Percentiles rank a stretch among this genome's conserved stretches.
Evolutionary conservation across 1,284 basidiomycete genomes (phyloP).

Genomic region (Ganoderma lucidum): DNA sequence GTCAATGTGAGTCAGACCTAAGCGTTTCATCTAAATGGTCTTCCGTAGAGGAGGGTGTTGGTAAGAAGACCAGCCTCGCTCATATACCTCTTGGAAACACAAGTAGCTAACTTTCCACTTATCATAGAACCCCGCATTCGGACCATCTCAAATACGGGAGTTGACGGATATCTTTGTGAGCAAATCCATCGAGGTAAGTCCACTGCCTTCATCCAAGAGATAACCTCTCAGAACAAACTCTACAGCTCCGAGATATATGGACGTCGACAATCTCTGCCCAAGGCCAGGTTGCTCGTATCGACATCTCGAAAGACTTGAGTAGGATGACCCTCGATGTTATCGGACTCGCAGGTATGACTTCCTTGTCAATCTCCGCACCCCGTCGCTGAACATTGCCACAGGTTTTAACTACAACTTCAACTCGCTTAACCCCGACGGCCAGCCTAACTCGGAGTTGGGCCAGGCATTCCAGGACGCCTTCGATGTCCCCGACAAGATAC

Average conservation of each 20-base stretch:
- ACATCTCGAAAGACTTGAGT: constrained; percentile 51
- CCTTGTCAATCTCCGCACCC: not conserved
- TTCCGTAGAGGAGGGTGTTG: constrained; percentile 1
- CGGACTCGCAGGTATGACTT: constrained; percentile 48
- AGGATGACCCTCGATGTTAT: constrained; percentile 59
- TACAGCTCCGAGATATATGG: constrained; percentile 42
- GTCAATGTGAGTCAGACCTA: not conserved
- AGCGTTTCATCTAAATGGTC: not conserved
- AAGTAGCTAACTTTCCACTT: not conserved
- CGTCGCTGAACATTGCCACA: not conserved
- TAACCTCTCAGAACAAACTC: not conserved
- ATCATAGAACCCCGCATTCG: constrained; percentile 63
- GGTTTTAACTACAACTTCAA: constrained; percentile 59
- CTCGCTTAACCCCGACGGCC: constrained; percentile 26
- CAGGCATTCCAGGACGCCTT: constrained; percentile 45
- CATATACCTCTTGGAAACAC: not conserved
- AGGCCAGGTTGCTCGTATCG: constrained; percentile 38
- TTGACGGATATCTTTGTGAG: constrained; percentile 61
- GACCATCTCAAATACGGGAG: constrained; percentile 59
- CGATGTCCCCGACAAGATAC: constrained; percentile 1
- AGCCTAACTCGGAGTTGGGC: constrained; percentile 47
- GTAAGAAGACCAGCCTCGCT: not conserved
- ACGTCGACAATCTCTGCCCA: constrained; percentile 20
- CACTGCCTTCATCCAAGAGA: not conserved
- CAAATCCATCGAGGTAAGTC: constrained; percentile 55